These are phyloP conservation scores for Theobroma cacao DNA, from an alignment of 345 rosid genomes.

Conservation along the genomic window DNA sequence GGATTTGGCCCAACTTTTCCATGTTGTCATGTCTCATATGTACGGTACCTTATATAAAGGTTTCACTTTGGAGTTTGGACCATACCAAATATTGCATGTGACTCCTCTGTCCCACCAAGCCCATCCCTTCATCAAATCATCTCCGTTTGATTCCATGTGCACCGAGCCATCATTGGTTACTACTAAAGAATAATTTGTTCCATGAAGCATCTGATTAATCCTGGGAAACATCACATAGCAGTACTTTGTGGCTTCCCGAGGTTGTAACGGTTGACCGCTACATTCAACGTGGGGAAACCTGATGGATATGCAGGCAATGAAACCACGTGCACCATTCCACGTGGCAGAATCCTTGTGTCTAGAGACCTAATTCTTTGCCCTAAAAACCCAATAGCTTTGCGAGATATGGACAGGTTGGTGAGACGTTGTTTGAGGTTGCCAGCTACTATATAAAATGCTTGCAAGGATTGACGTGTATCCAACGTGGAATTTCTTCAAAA, in stretches of 20 bases:
- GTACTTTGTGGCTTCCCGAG: background rate
- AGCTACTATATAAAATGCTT: background rate
- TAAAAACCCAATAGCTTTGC: background rate
- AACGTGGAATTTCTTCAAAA: conserved; percentile 3
- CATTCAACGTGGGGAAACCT: background rate
- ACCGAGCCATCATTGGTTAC: background rate
- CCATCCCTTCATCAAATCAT: background rate
- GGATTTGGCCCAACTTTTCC: background rate
- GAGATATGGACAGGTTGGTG: too few relatives aligned
- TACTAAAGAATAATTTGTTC: background rate
- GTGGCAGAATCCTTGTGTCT: background rate
- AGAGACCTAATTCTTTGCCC: background rate
- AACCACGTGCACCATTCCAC: background rate
- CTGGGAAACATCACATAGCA: background rate
- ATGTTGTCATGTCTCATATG: background rate
- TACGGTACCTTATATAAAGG: background rate
- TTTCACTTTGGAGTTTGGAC: background rate
- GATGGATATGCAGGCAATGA: background rate
- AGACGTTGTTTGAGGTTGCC: background rate
- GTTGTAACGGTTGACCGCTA: background rate
- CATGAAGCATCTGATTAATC: background rate
- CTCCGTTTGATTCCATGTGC: background rate
- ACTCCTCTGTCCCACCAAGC: background rate
- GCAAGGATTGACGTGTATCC: conserved; percentile 1
- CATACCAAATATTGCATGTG: background rate